These are phyloP conservation scores for Kluyveromyces sp. DNA, from an alignment of 1,139 yeast species.

Conservation along the genomic window DNA sequence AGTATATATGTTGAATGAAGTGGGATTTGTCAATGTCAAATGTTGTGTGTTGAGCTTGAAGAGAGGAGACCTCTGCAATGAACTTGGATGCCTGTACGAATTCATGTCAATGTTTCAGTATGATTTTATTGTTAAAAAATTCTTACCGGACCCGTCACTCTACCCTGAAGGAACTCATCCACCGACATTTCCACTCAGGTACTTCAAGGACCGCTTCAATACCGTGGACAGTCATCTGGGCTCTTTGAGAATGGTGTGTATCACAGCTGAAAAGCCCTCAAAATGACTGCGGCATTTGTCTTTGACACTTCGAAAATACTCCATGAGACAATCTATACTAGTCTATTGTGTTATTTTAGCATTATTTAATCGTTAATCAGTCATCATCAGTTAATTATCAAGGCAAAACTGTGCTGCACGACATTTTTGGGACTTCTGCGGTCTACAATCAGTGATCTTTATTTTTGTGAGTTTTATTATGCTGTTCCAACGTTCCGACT, in stretches of 20 bases:
- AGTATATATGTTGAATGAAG: slow-evolving; percentile 21
- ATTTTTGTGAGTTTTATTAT: slow-evolving; percentile 8
- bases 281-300: slow-evolving; percentile 7
- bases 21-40: slow-evolving; percentile 27
- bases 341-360: background rate
- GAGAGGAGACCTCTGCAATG: slow-evolving; percentile 25
- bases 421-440: too few species aligned
- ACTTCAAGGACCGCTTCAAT: slow-evolving; percentile 26
- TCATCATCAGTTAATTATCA: too few species aligned
- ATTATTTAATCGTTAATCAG: slow-evolving; percentile 2
- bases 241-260: slow-evolving; percentile 19
- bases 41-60: slow-evolving; percentile 24
- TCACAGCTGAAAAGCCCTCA: slow-evolving; percentile 28
- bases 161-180: slow-evolving; percentile 19
- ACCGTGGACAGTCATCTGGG: slow-evolving; percentile 26
- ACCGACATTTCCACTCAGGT: slow-evolving; percentile 19
- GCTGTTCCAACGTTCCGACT: slow-evolving; percentile 16
- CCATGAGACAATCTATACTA: background rate
- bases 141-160: slow-evolving; percentile 15
- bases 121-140: slow-evolving; percentile 20
- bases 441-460: too few species aligned
- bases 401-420: too few species aligned
- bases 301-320: background rate
- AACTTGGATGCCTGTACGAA: slow-evolving; percentile 29
- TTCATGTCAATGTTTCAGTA: slow-evolving; percentile 19